Evolutionary conservation across 495 filamentous ascomycete genomes (phyloP), one percentile per base, ranked within the genome.

Genomic region (Talaromyces borbonicus): DNA sequence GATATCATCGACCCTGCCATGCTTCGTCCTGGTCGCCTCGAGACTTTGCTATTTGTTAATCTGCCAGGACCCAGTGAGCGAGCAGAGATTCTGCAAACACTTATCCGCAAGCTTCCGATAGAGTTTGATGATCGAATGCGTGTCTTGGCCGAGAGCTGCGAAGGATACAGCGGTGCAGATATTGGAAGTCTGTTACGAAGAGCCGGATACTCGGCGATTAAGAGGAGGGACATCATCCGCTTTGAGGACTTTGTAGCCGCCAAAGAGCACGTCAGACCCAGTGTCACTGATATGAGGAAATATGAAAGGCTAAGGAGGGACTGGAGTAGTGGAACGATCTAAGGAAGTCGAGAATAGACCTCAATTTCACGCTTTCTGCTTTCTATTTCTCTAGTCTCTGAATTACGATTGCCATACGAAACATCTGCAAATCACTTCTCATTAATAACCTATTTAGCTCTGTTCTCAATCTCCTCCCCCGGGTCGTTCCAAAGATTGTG

Each of bases 1-100:
- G 92, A 98, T 56, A 93, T 95, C 57, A 96, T 98, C 55, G 92
- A 98, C 58, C 80, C 85, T 1, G 92, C 92, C 5, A 96, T 98
- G 80, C 77, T 95, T 9, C 81, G 92, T 2, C 90, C 92, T 0
- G 92, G 92, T 9, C 79, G 92, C 32, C 74, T 98, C 2, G 93
- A 90, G 50, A 94, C 85, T 2, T 77, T 84, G 16, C 76, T 97
- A 30, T 96, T 90, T 56, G 86, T 98, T 38, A 92, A 90, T 59
- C 68, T 98, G 4, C 92, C 92, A 0, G 79, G 77, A 29, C 69
- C 80, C 1, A 71, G 78, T 6, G 93, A 95, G 54, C 74, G 93
- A 8, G 83, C 84, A 0, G 86, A 90, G 33, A 98, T 98, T 50
- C 67, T 98, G 25, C 73, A 75, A 48, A 89, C 90, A 0, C 63